phyloP scores from a whole-genome alignment of 768 basidiomycete genomes.

The Rhizopogon salebrosus region DNA sequence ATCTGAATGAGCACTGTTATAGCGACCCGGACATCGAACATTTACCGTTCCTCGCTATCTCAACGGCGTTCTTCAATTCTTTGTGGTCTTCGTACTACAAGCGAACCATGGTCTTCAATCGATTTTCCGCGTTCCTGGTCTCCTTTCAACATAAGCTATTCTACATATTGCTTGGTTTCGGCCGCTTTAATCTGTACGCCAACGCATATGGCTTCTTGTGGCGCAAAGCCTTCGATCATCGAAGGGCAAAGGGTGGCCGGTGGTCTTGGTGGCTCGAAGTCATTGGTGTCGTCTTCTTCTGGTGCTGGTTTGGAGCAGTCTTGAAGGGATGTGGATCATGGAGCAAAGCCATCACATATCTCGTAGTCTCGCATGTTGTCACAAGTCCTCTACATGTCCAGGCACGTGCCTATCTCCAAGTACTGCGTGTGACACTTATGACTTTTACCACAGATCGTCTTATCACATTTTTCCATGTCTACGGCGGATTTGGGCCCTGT shows the following conservation, averaged over 20 bases:
- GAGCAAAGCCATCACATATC: constrained; percentile 63
- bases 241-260: constrained; percentile 58
- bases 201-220: constrained; percentile 78
- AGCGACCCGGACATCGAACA: constrained; percentile 85
- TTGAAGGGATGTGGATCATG: constrained; percentile 69
- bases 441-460: constrained; percentile 61
- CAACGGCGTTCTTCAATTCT: constrained; percentile 78
- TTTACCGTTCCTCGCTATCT: constrained; percentile 92
- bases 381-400: constrained; percentile 94
- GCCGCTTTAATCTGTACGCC: constrained; percentile 91
- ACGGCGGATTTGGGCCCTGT: constrained; percentile 84
- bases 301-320: constrained; percentile 78
- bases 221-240: constrained; percentile 58
- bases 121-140: constrained; percentile 57
- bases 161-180: constrained; percentile 85
- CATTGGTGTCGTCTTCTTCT: constrained; percentile 73
- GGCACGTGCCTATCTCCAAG: constrained; percentile 39
- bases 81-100: constrained; percentile 96
- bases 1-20: background rate
- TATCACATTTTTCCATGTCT: constrained; percentile 96
- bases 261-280: constrained; percentile 83
- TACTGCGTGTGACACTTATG: background rate
- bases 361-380: constrained; percentile 79
- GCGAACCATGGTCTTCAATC: constrained; percentile 76
- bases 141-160: constrained; percentile 87